These are phyloP conservation scores for Truncatella angustata DNA, from an alignment of 2,329 filamentous ascomycete species.

Conservation along the genomic window DNA sequence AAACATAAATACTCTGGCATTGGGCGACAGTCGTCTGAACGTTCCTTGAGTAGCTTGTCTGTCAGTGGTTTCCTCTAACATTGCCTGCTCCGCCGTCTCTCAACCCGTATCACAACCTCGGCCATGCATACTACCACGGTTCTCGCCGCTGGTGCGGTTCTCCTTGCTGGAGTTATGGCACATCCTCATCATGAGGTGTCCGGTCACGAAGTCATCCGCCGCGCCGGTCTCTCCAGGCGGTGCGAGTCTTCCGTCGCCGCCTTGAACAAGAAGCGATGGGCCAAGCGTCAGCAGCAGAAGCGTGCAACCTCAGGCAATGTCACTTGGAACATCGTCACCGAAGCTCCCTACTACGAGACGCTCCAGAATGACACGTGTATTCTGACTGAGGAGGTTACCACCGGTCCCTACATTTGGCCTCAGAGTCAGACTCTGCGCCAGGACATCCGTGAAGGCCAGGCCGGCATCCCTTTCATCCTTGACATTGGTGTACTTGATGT, in stretches of 20 bases:
- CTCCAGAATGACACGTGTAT: conserved; percentile 42
- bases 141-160: conserved; percentile 7
- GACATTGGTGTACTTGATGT: conserved; percentile 46
- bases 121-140: conserved; percentile 2
- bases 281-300: conserved; percentile 17
- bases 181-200: conserved; percentile 15
- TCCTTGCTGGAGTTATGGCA: conserved; percentile 15
- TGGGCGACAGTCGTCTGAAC: too few relatives aligned
- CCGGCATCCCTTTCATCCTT: conserved; percentile 40
- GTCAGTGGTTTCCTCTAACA: background rate
- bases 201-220: conserved; percentile 16
- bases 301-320: conserved; percentile 14
- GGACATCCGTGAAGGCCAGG: conserved; percentile 35
- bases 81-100: background rate
- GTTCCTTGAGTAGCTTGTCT: too few relatives aligned
- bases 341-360: conserved; percentile 26
- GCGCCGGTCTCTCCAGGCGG: conserved; percentile 19
- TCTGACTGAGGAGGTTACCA: conserved; percentile 39
- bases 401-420: conserved; percentile 43
- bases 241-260: conserved; percentile 18
- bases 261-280: conserved; percentile 20
- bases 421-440: conserved; percentile 38
- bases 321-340: conserved; percentile 18
- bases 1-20: background rate
- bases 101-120: background rate